Evolutionary conservation across 2,329 filamentous ascomycete species (phyloP).

Genomic region (Xylariales sp.): DNA sequence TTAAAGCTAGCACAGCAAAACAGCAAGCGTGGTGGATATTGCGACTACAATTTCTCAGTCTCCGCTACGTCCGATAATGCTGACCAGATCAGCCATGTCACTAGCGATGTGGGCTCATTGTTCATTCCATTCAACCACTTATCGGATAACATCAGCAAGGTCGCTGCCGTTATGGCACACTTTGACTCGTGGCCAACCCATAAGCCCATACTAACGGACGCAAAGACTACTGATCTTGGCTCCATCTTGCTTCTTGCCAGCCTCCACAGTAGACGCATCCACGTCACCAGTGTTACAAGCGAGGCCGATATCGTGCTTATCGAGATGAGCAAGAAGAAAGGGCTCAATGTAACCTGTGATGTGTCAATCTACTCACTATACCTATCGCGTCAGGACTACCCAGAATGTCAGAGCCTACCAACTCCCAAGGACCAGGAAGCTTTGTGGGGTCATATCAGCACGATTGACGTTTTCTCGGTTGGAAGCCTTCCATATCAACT

Average conservation of each 20-base stretch:
- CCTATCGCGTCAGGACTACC: conserved; percentile 66
- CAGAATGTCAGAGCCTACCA: conserved; percentile 62
- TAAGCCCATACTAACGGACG: conserved; percentile 79
- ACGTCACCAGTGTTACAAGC: conserved; percentile 75
- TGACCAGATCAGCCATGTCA: conserved; percentile 68
- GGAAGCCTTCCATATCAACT: conserved; percentile 76
- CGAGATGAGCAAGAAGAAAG: conserved; percentile 73
- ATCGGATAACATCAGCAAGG: conserved; percentile 79
- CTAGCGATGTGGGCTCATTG: conserved; percentile 70
- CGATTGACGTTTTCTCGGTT: conserved; percentile 75
- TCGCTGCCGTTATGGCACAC: conserved; percentile 72
- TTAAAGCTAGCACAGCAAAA: conserved; percentile 69
- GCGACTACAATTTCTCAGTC: conserved; percentile 78
- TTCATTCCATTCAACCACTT: conserved; percentile 82
- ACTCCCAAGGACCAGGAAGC: conserved; percentile 64
- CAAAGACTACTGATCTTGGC: conserved; percentile 75
- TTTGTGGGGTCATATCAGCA: conserved; percentile 67
- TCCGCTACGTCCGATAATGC: conserved; percentile 69
- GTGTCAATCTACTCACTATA: conserved; percentile 78
- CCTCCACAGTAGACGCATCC: conserved; percentile 71
- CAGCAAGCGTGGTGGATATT: conserved; percentile 61
- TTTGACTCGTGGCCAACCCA: conserved; percentile 72
- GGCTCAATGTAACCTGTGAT: conserved; percentile 77
- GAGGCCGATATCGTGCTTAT: conserved; percentile 77
- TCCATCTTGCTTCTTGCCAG: conserved; percentile 74